These are phyloP conservation scores for Neurospora sp. DNA, from an alignment of 495 filamentous ascomycete genomes.

Conservation along the genomic window DNA sequence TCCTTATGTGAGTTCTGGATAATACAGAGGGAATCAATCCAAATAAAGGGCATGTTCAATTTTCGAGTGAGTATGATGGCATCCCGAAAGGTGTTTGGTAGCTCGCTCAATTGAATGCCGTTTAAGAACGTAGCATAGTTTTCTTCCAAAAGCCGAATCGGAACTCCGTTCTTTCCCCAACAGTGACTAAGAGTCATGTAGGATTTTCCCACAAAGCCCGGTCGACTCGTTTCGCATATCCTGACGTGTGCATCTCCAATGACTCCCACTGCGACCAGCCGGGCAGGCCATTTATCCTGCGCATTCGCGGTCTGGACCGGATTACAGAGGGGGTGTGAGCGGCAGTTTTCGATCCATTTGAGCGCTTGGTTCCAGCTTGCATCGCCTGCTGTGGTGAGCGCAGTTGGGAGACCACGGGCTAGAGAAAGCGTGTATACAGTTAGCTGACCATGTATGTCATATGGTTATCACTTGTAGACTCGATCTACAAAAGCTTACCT, in stretches of 20 bases:
- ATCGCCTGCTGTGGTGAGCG: not conserved
- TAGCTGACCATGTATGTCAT: not conserved
- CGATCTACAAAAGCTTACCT: not conserved
- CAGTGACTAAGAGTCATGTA: not conserved
- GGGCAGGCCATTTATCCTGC: not conserved
- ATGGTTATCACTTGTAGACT: not conserved
- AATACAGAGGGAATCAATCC: slow-evolving; percentile 15
- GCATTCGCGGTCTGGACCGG: not conserved
- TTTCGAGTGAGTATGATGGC: slow-evolving; percentile 12
- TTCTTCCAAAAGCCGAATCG: not conserved
- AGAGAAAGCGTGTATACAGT: not conserved
- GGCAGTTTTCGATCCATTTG: not conserved
- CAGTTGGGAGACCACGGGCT: not conserved
- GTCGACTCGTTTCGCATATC: not conserved
- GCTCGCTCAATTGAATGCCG: not conserved
- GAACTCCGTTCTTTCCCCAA: not conserved
- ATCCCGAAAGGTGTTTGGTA: slow-evolving; percentile 14
- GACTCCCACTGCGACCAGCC: not conserved
- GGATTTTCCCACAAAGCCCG: not conserved
- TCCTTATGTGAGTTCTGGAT: slow-evolving; percentile 13
- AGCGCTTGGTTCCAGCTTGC: not conserved
- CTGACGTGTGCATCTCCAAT: not conserved
- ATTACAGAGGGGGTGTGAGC: not conserved
- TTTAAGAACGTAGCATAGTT: not conserved
- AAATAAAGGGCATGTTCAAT: slow-evolving; percentile 17